Percentiles rank a stretch among this genome's conserved stretches.
Evolutionary conservation across 768 basidiomycete species (phyloP).

Genomic region (Termitomyces sp.): DNA sequence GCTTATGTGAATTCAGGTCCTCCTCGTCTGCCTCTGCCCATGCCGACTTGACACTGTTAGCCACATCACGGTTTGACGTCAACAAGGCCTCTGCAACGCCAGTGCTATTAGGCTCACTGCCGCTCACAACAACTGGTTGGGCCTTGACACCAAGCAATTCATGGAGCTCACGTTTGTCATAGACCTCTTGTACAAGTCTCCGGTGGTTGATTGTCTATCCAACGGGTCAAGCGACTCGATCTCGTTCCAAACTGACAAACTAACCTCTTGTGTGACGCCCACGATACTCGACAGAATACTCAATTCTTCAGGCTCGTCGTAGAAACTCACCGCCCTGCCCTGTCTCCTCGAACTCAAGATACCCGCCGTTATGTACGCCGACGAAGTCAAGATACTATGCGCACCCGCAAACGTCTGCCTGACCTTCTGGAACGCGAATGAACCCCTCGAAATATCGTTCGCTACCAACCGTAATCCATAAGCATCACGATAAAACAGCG

Average conservation of each 20-base stretch:
- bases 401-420: conserved; percentile 82
- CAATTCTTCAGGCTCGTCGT: conserved; percentile 53
- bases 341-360: conserved; percentile 52
- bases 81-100: background rate
- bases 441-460: conserved; percentile 90
- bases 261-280: conserved; percentile 79
- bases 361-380: conserved; percentile 60
- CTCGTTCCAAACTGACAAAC: conserved; percentile 13
- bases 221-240: background rate
- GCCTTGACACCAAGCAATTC: conserved; percentile 44
- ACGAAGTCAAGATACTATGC: conserved; percentile 67
- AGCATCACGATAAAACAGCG: background rate
- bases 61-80: background rate
- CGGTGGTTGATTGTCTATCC: conserved; percentile 71
- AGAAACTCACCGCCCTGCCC: conserved; percentile 41
- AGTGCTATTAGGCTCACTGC: background rate
- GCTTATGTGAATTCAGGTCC: background rate
- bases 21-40: conserved; percentile 19
- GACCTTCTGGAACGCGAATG: conserved; percentile 79
- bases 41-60: background rate
- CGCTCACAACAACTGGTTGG: background rate
- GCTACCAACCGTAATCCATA: conserved; percentile 35
- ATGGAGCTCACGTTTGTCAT: conserved; percentile 55
- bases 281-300: conserved; percentile 78
- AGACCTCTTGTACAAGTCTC: conserved; percentile 61